Base-by-base conservation (phyloP, 2,329 filamentous ascomycete species). In the Scorias spongiosa region DNA sequence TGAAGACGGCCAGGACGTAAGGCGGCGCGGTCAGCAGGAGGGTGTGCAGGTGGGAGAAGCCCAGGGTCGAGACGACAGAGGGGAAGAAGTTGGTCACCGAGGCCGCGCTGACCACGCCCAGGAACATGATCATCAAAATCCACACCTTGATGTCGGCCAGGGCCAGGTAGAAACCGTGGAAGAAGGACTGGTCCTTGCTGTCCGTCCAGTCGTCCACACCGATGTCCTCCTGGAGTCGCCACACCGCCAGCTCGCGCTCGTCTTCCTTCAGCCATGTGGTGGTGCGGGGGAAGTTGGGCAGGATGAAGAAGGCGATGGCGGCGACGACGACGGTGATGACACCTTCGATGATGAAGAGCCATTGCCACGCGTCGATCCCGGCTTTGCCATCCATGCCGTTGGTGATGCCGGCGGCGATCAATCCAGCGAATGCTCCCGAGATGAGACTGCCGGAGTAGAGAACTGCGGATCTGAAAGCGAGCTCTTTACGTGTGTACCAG, bases 401-500 rank as follows among this genome's bases (percentile, higher is more conserved):
- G 5, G 69, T 58, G 28, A 74, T 71, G 2, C 68, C 70, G 2
- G 71, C 71, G 7, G 68, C 71, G 42, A 75, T 71, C 20, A 75
- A 60, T 15, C 67, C 70, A n/a, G 69, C 69, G 50, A 75, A 75
- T 2, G 71, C 70, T 39, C 59, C 67, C 42, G 65, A 66, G 28
- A 74, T 62, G 15, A 72, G 56, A 2, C 64, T 67, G 3, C 69
- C 71, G 2, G 68, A 67, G 53, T 72, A 74, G 44, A 75, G 66
- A 38, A 73, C 65, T n/a, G 66, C 66, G 50, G 67, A 71, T 5
- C 72, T 64, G 37, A 70, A 61, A 2, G 66, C 66, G 12, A 75
- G 54, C 47, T 75, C 71, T 28, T 67, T 63, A 41, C 68, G 68
- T 1, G 69, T 75, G 49, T 74, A 75, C 69, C 70, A 74, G 48